Evolutionary conservation across 148 eudicot species (phyloP).

Genomic region (Chenopodium formosanum): DNA sequence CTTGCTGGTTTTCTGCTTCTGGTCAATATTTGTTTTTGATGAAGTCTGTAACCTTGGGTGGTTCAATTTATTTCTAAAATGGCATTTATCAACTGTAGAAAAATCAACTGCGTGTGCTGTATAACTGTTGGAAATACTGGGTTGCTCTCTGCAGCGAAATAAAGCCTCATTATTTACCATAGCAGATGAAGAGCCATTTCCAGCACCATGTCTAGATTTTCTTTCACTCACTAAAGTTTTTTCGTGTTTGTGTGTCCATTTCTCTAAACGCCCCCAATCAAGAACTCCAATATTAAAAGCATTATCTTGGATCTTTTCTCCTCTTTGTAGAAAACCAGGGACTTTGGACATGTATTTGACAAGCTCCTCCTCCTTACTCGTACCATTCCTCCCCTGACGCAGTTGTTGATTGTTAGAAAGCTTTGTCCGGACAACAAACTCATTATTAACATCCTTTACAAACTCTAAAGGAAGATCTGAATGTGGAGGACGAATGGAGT

Average conservation of each 20-base stretch:
- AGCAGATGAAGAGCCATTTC: slow-evolving; percentile 23
- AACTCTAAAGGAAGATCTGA: slow-evolving; percentile 35
- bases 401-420: slow-evolving; percentile 30
- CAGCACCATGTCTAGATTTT: slow-evolving; percentile 12
- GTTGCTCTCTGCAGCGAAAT: slow-evolving; percentile 33
- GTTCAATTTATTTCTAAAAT: slow-evolving; percentile 27
- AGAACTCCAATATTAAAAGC: slow-evolving; percentile 77
- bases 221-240: slow-evolving; percentile 17
- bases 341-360: slow-evolving; percentile 80
- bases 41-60: slow-evolving; percentile 32
- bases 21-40: not conserved
- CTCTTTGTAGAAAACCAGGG: slow-evolving; percentile 76
- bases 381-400: slow-evolving; percentile 23
- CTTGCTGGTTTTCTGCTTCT: slow-evolving; percentile 24
- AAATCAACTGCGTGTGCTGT: slow-evolving; percentile 31
- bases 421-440: slow-evolving; percentile 26
- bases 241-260: slow-evolving; percentile 57
- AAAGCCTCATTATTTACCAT: slow-evolving; percentile 12
- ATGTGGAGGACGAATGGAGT: slow-evolving; percentile 34
- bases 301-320: slow-evolving; percentile 52
- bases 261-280: slow-evolving; percentile 77
- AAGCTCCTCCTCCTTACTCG: slow-evolving; percentile 53
- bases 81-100: slow-evolving; percentile 31
- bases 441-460: slow-evolving; percentile 25
- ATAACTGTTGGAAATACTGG: slow-evolving; percentile 21